phyloP scores from a whole-genome alignment of 306 rosid species.

The Macrotyloma uniflorum region DNA sequence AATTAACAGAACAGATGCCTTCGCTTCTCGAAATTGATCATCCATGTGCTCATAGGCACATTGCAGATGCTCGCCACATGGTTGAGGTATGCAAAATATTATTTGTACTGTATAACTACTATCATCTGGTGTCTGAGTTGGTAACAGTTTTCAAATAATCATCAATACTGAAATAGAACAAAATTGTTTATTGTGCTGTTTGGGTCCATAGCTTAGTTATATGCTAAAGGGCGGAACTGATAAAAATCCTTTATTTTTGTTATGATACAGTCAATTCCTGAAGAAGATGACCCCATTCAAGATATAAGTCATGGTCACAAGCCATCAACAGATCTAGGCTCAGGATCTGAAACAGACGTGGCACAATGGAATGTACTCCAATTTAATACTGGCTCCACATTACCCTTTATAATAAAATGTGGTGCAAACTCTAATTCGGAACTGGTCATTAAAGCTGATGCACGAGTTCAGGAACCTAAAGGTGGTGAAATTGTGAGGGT shows the following conservation, averaged over 20 bases:
- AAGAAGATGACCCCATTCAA: conserved; percentile 72
- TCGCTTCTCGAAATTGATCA: conserved; percentile 94
- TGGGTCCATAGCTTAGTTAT: not conserved
- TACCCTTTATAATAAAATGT: conserved; percentile 91
- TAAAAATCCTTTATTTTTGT: conserved; percentile 33
- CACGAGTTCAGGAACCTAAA: conserved; percentile 92
- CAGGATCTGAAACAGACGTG: conserved; percentile 73
- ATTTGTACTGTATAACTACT: not conserved
- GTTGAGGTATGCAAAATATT: conserved; percentile 68
- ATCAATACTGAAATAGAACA: not conserved
- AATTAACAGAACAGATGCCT: conserved; percentile 83
- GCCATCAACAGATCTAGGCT: conserved; percentile 63
- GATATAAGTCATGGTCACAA: conserved; percentile 56
- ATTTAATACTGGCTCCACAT: conserved; percentile 83
- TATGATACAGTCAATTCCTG: conserved; percentile 73
- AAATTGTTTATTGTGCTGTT: conserved; percentile 17
- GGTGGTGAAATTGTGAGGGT: conserved; percentile 92
- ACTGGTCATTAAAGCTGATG: conserved; percentile 88
- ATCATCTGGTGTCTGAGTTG: conserved; percentile 1
- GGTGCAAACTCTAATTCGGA: conserved; percentile 93
- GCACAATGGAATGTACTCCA: conserved; percentile 96
- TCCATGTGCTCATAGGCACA: conserved; percentile 85
- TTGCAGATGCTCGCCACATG: conserved; percentile 64
- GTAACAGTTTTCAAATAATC: not conserved
- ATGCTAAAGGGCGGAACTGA: not conserved